Base-by-base conservation (phyloP, 805 yeast genomes). In the Tetrapisispora phaffii region DNA sequence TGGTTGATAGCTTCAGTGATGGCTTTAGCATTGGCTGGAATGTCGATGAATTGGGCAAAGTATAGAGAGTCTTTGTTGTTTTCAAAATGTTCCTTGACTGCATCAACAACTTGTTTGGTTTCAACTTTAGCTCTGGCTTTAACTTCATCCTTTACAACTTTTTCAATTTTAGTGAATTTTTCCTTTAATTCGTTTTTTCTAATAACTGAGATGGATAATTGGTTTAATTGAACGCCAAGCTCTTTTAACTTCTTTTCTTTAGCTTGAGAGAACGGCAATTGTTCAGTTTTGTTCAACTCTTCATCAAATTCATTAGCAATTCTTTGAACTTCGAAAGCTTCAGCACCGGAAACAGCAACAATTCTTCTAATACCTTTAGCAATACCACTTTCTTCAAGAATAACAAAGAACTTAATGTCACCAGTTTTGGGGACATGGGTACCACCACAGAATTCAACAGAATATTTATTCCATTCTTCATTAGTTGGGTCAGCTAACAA, bases 381-480 rank as follows among this genome's bases (percentile, higher is more conserved):
- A 66, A 93, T 93, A 68, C 98, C 97, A 52, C 86, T 78, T 69
- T 93, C 99, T 72, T 93, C 99, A 50, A 83, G 72, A 44, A 93
- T 76, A 31, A 93, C 85, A 52, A 93, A 77, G 54, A 85, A 90
- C 65, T 88, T 88, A 63, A 93, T 93, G 49, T 90, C 97, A 49
- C 90, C 84, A 17, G 97, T 90, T 67, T 84, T 82, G 41, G 77
- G 74, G 53, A 93, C 96, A 60, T 93, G 99, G 12, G 98, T 93
- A 69, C 99, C 99, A 70, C 99, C 99, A 70, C 99, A 93, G 75
- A 93, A 93, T 71, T 93, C 99, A 53, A 93, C 75, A 1, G 96
- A 86, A 59, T 76, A 72, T 35, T 76, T 69, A 57, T 65, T 68
- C 97, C 98, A 93, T 58, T 85, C 77, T 42, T 70, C 69, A 60